Percentiles rank a stretch among this genome's conserved stretches.
Conservation (phyloP, 352 stramenopile genomes). For the Lagenidium giganteum region DNA sequence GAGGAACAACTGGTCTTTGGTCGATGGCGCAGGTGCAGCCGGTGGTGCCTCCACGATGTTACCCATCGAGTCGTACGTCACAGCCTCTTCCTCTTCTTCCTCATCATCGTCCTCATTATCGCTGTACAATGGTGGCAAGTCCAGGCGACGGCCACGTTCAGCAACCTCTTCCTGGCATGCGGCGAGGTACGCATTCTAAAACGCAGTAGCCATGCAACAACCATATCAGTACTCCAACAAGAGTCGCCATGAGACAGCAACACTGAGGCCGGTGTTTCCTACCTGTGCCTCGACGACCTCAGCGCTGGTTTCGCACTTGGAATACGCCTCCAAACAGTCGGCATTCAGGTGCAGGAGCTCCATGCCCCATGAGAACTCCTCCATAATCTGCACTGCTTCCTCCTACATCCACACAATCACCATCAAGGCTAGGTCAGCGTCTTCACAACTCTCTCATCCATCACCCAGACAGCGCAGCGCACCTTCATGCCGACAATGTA, state of each 20-base stretch:
- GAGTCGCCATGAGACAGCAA: background rate
- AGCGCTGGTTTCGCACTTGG: constrained; percentile 57
- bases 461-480: no score
- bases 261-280: background rate
- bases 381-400: constrained; percentile 86
- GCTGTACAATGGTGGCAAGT: constrained; percentile 56
- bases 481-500: constrained; percentile 96
- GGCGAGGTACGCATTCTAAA: constrained; percentile 55
- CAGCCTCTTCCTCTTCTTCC: constrained; percentile 25
- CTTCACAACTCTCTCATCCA: no score
- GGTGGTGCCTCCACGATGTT: no score
- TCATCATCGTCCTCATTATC: constrained; percentile 50
- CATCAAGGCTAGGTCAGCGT: constrained; percentile 96
- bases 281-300: constrained; percentile 77
- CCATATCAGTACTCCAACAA: background rate
- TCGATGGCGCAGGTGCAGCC: constrained; percentile 2
- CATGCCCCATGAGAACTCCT: constrained; percentile 91
- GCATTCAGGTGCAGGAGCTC: constrained; percentile 95
- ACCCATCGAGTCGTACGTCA: constrained; percentile 5
- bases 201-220: constrained; percentile 7
- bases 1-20: constrained; percentile 43
- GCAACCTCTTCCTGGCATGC: constrained; percentile 60
- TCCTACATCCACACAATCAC: constrained; percentile 95
- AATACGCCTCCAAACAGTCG: constrained; percentile 89
- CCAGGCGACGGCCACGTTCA: constrained; percentile 40